phyloP scores from a whole-genome alignment of 2,329 filamentous ascomycete species.

The Ophiostoma australiae region DNA sequence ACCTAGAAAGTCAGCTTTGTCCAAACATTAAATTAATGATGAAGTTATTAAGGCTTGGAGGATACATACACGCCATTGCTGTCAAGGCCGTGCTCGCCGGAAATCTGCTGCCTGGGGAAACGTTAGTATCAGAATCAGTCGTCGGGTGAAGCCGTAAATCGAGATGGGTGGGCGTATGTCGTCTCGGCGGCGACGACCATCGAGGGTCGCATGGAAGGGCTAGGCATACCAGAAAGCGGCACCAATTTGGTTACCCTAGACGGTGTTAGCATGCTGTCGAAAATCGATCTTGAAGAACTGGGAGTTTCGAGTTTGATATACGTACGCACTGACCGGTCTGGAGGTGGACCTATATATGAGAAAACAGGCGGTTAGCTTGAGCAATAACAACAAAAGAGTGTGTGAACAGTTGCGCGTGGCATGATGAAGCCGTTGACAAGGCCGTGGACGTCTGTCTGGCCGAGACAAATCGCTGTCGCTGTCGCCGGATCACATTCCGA shows the following conservation, averaged over 20 bases:
- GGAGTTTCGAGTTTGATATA: slow-evolving; percentile 28
- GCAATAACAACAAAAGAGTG: background rate
- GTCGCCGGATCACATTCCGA: background rate
- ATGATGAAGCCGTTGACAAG: background rate
- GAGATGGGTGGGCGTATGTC: background rate
- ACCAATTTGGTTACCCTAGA: slow-evolving; percentile 99
- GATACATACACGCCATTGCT: slow-evolving; percentile 83
- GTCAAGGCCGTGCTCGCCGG: slow-evolving; percentile 93
- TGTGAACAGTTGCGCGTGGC: background rate
- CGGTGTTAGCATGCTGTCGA: slow-evolving; percentile 28
- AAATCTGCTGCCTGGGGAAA: slow-evolving; percentile 65
- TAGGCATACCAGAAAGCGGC: slow-evolving; percentile 90
- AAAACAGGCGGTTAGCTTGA: slow-evolving; percentile 27
- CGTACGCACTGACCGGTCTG: slow-evolving; percentile 99
- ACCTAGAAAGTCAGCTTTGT: slow-evolving; percentile 49
- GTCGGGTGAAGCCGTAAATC: background rate
- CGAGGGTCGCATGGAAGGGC: background rate
- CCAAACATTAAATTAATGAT: background rate
- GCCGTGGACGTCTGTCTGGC: background rate
- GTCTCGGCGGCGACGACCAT: background rate
- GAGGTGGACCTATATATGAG: slow-evolving; percentile 79
- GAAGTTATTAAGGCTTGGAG: no score
- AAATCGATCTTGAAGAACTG: slow-evolving; percentile 13
- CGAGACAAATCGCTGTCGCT: background rate
- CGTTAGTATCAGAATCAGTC: background rate